Evolutionary conservation across 2,329 filamentous ascomycete genomes (phyloP), one percentile per base, ranked within the genome.

Genomic region (Verticillium nonalfalfae): DNA sequence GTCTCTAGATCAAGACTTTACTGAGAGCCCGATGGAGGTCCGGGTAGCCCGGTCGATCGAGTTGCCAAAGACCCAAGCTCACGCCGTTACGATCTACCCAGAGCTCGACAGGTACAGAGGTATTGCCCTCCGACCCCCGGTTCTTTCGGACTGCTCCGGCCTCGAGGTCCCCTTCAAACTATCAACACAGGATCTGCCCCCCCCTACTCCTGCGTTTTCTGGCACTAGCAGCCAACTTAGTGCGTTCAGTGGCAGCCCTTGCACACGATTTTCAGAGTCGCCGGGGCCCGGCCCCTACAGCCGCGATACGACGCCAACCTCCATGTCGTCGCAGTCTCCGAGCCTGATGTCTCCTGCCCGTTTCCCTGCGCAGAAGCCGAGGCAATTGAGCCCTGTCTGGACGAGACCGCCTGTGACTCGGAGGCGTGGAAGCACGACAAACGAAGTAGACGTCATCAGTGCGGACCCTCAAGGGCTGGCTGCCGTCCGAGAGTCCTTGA

Each of bases 281-380:
- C 86, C 86, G 1, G 84, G 85, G 1, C 85, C 88, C 11, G 85
- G 88, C 2, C 77, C 85, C 5, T 93, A 91, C 73, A 93, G 90
- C 70, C 83, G 90, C 64, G 89, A 90, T 62, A 92, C 90, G 1
- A 93, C 90, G 3, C 90, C 90, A 7, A 92, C 89, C 4, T 93
- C 90, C 10, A 87, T 90, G 65, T 89, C 87, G 7, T 93, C 90
- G 1, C 88, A 89, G 67, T 93, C 89, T 15, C 88, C 90, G 3
- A 82, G 85, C 3, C 73, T 88, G 4, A 74, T 85, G 71, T 81
- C 69, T 63, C 84, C 75, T 60, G 78, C 72, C 64, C 79, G 75
- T 64, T 79, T 70, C 66, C 80, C 73, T 33, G 74, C 77, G 58
- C 72, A 78, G n/a, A 80, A 59, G 33, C 40, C 73, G 62, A 80